Evolutionary conservation across 2,329 filamentous ascomycete genomes (phyloP).

Genomic region (Fusarium redolens): DNA sequence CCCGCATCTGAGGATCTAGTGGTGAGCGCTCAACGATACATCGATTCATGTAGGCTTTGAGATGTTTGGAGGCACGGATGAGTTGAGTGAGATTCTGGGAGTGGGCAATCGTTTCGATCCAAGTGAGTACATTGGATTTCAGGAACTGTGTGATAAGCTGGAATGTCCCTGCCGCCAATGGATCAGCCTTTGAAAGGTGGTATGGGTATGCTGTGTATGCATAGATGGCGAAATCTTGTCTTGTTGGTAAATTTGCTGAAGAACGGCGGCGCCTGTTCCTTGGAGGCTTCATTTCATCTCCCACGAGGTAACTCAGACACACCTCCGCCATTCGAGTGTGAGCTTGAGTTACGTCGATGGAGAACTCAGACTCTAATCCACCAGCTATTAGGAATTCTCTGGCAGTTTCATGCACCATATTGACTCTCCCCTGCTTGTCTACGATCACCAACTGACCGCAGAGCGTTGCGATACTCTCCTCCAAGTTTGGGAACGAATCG

Average conservation of each 20-base stretch:
- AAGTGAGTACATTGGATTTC: constrained; percentile 49
- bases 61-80: constrained; percentile 30
- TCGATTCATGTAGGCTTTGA: constrained; percentile 35
- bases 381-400: constrained; percentile 46
- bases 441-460: constrained; percentile 54
- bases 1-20: constrained; percentile 25
- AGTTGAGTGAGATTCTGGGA: constrained; percentile 27
- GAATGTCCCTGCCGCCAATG: constrained; percentile 37
- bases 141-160: constrained; percentile 46
- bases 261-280: constrained; percentile 34
- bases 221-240: constrained; percentile 43
- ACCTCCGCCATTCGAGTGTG: constrained; percentile 49
- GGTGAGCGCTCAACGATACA: constrained; percentile 32
- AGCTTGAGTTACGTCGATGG: constrained; percentile 42
- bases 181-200: constrained; percentile 48
- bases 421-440: constrained; percentile 47
- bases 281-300: constrained; percentile 51
- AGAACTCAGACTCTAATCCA: constrained; percentile 46
- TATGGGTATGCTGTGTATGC: constrained; percentile 49
- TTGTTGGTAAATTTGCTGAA: constrained; percentile 17
- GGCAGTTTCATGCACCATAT: constrained; percentile 55
- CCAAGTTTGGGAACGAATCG: constrained; percentile 44
- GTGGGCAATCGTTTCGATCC: constrained; percentile 49
- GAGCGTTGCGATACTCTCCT: constrained; percentile 43
- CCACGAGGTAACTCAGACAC: constrained; percentile 50